Evolutionary conservation across 805 yeast species (phyloP).

Genomic region (Grigorovia yakushimaensis): DNA sequence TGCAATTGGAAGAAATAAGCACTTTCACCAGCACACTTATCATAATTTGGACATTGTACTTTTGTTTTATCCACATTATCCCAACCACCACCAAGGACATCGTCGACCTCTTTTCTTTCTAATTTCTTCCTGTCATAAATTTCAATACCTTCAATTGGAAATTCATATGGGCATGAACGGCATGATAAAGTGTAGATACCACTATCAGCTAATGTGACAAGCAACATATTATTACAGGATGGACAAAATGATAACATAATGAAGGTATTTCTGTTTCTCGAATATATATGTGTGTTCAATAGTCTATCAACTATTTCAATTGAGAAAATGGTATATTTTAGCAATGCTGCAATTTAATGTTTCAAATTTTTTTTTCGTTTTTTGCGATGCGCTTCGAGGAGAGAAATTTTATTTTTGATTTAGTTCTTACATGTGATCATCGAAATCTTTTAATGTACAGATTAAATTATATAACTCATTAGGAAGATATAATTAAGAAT

Average conservation of each 20-base stretch:
- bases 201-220: slow-evolving; percentile 50
- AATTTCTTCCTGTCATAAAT: slow-evolving; percentile 77
- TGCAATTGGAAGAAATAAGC: slow-evolving; percentile 96
- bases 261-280: too few relatives aligned
- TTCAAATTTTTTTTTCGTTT: too few relatives aligned
- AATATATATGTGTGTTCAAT: too few relatives aligned
- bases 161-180: slow-evolving; percentile 91
- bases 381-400: neutral
- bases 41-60: slow-evolving; percentile 79
- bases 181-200: slow-evolving; percentile 68
- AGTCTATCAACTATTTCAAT: too few relatives aligned
- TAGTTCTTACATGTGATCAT: too few relatives aligned
- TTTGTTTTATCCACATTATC: slow-evolving; percentile 95
- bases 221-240: slow-evolving; percentile 82
- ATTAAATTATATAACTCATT: neutral
- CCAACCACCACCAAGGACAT: slow-evolving; percentile 97
- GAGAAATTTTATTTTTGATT: too few relatives aligned
- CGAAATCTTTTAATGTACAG: neutral
- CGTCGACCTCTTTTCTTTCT: slow-evolving; percentile 86
- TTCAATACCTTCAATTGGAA: slow-evolving; percentile 74
- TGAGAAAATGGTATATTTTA: too few relatives aligned
- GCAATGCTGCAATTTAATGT: too few relatives aligned
- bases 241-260: slow-evolving; percentile 94
- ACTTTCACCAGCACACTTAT: slow-evolving; percentile 73
- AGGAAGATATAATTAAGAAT: neutral